Evolutionary conservation across 2,329 filamentous ascomycete genomes (phyloP), one percentile per base, ranked within the genome.

Genomic region (Ceratocystis destructans): DNA sequence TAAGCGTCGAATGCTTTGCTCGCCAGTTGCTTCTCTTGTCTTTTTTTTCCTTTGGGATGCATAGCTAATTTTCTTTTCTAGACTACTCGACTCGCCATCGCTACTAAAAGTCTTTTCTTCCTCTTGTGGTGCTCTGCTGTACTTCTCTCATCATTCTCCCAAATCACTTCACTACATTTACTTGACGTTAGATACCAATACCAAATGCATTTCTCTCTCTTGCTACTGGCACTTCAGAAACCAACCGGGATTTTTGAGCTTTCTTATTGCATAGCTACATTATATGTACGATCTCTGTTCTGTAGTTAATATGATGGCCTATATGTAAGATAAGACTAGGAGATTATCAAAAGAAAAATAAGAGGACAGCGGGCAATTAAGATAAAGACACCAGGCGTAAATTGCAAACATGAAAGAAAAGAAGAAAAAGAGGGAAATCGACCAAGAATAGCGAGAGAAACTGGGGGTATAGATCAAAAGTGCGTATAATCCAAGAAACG

Each of bases 1-100:
- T 71, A 62, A 73, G 72, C 64, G 33, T 57, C 17, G 33, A 44
- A 12, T 37, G 63, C 8, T 64, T 33, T 48, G 5, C 7, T 15
- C 8, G 12, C 41, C 45, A 61, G 10, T 65, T 41, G 12, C 37
- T 41, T 44, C 17, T 41, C 22, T 53, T 2, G 22, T 22, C 17
- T 53, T 10, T 28, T 10, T 28, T 25, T 3, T 4, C 1, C 4
- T 4, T 45, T 15, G 12, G 17, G 7, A 44, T 59, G 12, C 28
- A 33, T 7, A 25, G 37, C 61, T 61, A 15, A 37, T 15, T 31
- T 28, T 37, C 7, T 55, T 62, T 55, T 17, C 46, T 64, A 73
- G 73, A 75, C 66, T 76, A 76, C 66, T 76, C 74, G 37, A 76
- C 75, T 5, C 72, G 75, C 28, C 75, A 76, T 67, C 71, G 74